Conservation (phyloP, 441 rosid genomes). For the Dalechampia spathulata region DNA sequence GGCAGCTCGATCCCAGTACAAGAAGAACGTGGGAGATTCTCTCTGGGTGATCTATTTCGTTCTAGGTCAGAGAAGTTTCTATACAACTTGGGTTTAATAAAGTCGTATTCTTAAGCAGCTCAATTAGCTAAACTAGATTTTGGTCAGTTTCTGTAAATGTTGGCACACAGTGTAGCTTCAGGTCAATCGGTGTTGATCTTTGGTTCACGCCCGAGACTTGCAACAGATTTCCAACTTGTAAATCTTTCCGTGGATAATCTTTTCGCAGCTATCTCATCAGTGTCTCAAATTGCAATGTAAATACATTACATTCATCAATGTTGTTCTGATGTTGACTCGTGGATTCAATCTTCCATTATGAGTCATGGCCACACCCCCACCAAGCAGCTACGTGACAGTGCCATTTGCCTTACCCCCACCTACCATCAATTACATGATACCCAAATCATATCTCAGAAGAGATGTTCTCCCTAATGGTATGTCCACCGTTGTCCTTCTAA, state of each 20-base stretch:
- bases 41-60: slow-evolving; percentile 59
- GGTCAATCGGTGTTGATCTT: slow-evolving; percentile 30
- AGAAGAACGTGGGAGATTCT: slow-evolving; percentile 42
- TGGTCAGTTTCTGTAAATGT: slow-evolving; percentile 13
- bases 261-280: not conserved
- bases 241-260: slow-evolving; percentile 18
- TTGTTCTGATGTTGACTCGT: not conserved
- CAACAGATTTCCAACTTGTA: slow-evolving; percentile 15
- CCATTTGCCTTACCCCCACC: no score
- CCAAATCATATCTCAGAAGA: not conserved
- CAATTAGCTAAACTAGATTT: slow-evolving; percentile 11
- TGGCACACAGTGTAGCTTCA: slow-evolving; percentile 12
- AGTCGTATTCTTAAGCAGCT: slow-evolving; percentile 38
- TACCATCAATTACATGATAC: not conserved
- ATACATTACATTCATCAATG: not conserved
- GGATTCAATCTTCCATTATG: not conserved
- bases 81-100: slow-evolving; percentile 58
- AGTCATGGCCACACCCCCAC: not conserved
- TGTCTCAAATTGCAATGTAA: slow-evolving; percentile 9
- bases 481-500: not conserved
- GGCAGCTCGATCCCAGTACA: slow-evolving; percentile 27
- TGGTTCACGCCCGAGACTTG: slow-evolving; percentile 5
- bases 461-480: not conserved
- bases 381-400: not conserved
- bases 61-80: slow-evolving; percentile 72